These are phyloP conservation scores for Paraphoma sp. DNA, from an alignment of 2,329 filamentous ascomycete genomes.

Conservation along the genomic window DNA sequence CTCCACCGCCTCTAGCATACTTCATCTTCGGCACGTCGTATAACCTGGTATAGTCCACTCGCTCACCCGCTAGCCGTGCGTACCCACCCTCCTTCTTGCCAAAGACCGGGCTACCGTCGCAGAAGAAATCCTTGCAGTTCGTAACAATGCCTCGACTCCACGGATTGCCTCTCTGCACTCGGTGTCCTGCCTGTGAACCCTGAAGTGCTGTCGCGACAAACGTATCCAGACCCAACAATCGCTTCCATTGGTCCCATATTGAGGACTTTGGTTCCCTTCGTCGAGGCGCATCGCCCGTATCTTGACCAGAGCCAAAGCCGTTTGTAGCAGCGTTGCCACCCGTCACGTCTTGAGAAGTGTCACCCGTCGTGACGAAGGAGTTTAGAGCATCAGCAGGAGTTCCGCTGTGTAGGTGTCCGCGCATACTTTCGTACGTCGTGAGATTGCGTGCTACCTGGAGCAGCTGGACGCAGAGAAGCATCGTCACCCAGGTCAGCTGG, in stretches of 20 bases:
- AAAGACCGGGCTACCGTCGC: slow-evolving; percentile 83
- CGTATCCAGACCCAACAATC: slow-evolving; percentile 86
- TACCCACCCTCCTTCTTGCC: slow-evolving; percentile 74
- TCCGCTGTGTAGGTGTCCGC: slow-evolving; percentile 70
- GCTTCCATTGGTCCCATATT: slow-evolving; percentile 79
- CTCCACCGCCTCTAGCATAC: slow-evolving; percentile 51
- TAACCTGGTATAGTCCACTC: slow-evolving; percentile 85
- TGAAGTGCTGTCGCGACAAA: slow-evolving; percentile 90
- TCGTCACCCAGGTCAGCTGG: slow-evolving; percentile 94
- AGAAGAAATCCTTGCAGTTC: slow-evolving; percentile 98
- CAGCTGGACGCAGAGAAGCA: slow-evolving; percentile 93
- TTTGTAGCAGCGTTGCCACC: slow-evolving; percentile 46
- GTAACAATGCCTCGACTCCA: slow-evolving; percentile 83
- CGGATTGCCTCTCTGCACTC: slow-evolving; percentile 70
- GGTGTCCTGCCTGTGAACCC: slow-evolving; percentile 62
- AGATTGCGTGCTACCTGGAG: slow-evolving; percentile 90
- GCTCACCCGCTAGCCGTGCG: slow-evolving; percentile 77
- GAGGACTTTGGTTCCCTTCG: slow-evolving; percentile 65
- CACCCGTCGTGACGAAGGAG: slow-evolving; percentile 76
- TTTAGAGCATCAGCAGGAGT: slow-evolving; percentile 67
- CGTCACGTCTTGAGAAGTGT: slow-evolving; percentile 64
- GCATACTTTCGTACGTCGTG: slow-evolving; percentile 98
- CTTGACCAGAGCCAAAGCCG: slow-evolving; percentile 69
- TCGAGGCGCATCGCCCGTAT: slow-evolving; percentile 47
- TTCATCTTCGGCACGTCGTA: slow-evolving; percentile 84